Conservation (phyloP, 108 stramenopile genomes). For the Pseudonitzschia delicatissima region DNA sequence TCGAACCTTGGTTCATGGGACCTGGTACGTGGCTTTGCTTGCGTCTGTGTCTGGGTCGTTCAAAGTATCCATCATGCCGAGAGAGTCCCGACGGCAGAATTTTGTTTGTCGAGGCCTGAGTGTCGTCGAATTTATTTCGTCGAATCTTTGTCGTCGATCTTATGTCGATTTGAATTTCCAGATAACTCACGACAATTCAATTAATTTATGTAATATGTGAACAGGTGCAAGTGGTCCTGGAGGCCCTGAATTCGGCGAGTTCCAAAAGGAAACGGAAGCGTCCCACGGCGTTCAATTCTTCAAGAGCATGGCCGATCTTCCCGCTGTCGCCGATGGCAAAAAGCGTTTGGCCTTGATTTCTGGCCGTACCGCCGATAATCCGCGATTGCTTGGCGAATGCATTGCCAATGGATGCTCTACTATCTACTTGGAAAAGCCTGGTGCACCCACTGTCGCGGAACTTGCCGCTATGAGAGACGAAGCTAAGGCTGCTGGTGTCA, state of each 20-base stretch:
- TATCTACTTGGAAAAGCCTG: constrained; percentile 91
- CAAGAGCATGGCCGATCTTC: constrained; percentile 62
- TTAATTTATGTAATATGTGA: neutral
- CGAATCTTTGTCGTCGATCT: neutral
- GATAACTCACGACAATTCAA: neutral
- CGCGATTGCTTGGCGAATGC: constrained; percentile 66
- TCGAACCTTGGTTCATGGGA: constrained; percentile 92
- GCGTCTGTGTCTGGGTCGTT: neutral
- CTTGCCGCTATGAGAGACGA: constrained; percentile 77
- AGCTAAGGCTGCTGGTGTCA: constrained; percentile 67
- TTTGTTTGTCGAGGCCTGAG: neutral
- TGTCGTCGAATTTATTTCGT: neutral
- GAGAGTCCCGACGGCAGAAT: too few relatives aligned
- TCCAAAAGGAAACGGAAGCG: constrained; percentile 49
- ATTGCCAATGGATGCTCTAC: constrained; percentile 57
- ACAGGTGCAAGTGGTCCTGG: constrained; percentile 72
- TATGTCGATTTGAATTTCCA: neutral
- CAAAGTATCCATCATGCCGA: too few relatives aligned
- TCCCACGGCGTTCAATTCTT: constrained; percentile 73
- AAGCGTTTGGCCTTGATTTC: constrained; percentile 84
- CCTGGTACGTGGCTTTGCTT: constrained; percentile 43
- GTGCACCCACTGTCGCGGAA: constrained; percentile 84
- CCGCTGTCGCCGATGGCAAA: constrained; percentile 61
- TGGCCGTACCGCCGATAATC: constrained; percentile 89
- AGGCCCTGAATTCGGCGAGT: constrained; percentile 80